These are phyloP conservation scores for Colletotrichum eremochloae DNA, from an alignment of 2,329 filamentous ascomycete species.

Conservation along the genomic window DNA sequence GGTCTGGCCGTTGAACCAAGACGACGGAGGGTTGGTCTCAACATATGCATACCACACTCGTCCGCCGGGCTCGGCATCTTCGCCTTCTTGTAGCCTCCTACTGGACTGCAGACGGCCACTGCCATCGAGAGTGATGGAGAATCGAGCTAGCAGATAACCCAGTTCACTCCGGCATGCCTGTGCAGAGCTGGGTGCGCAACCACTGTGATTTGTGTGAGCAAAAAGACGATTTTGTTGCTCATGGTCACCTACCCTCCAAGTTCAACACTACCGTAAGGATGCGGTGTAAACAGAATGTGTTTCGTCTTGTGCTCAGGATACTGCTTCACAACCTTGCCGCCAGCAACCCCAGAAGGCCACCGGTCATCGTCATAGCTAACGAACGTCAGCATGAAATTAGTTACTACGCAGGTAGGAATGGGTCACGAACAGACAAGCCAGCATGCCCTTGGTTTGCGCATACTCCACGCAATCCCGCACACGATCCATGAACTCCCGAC, in stretches of 20 bases:
- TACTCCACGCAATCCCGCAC: constrained; percentile 49
- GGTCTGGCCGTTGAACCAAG: constrained; percentile 51
- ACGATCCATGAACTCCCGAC: constrained; percentile 49
- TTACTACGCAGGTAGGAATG: background rate
- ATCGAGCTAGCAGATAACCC: constrained; percentile 47
- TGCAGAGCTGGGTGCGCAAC: constrained; percentile 34
- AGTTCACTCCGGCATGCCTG: constrained; percentile 44
- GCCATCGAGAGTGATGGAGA: constrained; percentile 45
- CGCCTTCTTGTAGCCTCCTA: constrained; percentile 41
- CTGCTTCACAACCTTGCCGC: constrained; percentile 47
- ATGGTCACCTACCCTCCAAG: constrained; percentile 32
- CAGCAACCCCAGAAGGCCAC: constrained; percentile 50
- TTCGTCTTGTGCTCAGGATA: constrained; percentile 47
- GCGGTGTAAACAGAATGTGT: constrained; percentile 48
- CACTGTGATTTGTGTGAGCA: background rate
- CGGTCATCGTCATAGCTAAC: constrained; percentile 48
- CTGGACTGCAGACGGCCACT: constrained; percentile 46
- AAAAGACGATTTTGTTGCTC: too few relatives aligned
- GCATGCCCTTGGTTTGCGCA: constrained; percentile 49
- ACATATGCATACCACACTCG: constrained; percentile 51
- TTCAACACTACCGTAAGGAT: constrained; percentile 39
- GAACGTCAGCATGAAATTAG: background rate
- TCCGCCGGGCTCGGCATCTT: constrained; percentile 43
- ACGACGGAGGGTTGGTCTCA: constrained; percentile 47
- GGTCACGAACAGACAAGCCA: constrained; percentile 48